Conservation (phyloP, 768 basidiomycete species). For the Strobilomyces dryophilus region DNA sequence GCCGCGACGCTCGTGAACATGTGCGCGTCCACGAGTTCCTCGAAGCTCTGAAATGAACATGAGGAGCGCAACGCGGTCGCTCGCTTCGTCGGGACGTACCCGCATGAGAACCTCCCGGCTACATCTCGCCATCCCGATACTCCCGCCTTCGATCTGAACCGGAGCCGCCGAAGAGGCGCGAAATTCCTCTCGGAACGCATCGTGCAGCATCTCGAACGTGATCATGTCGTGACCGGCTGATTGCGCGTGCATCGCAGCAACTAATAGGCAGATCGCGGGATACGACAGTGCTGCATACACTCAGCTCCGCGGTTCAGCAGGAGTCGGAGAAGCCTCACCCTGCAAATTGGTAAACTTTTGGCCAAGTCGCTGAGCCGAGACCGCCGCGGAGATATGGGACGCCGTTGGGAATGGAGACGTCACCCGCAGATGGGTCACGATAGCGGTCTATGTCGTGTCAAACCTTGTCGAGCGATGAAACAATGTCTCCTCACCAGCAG, state of each 20-base stretch:
- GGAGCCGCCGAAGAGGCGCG: conserved; percentile 71
- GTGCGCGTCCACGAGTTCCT: conserved; percentile 52
- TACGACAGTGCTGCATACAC: conserved; percentile 60
- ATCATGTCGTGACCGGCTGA: conserved; percentile 74
- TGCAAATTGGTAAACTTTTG: conserved; percentile 48
- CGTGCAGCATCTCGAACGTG: conserved; percentile 90
- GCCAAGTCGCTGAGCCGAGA: conserved; percentile 54
- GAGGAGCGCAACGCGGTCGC: not conserved
- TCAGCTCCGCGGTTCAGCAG: not conserved
- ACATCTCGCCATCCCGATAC: conserved; percentile 70
- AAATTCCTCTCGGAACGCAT: conserved; percentile 71
- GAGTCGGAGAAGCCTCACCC: conserved; percentile 36
- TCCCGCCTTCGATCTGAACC: conserved; percentile 67
- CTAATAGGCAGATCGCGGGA: conserved; percentile 75
- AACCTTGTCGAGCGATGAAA: not conserved
- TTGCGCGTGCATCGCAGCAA: conserved; percentile 76
- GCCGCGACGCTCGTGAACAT: conserved; percentile 54
- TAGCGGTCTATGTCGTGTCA: conserved; percentile 36
- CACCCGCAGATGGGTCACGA: conserved; percentile 44
- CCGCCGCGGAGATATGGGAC: conserved; percentile 39
- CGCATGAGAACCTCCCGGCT: conserved; percentile 59
- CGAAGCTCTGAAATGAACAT: conserved; percentile 59
- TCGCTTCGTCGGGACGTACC: conserved; percentile 41
- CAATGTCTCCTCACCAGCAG: conserved; percentile 50
- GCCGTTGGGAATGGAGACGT: conserved; percentile 51